Base-by-base conservation (phyloP, 208 protist species). In the Trypanosoma avium region DNA sequence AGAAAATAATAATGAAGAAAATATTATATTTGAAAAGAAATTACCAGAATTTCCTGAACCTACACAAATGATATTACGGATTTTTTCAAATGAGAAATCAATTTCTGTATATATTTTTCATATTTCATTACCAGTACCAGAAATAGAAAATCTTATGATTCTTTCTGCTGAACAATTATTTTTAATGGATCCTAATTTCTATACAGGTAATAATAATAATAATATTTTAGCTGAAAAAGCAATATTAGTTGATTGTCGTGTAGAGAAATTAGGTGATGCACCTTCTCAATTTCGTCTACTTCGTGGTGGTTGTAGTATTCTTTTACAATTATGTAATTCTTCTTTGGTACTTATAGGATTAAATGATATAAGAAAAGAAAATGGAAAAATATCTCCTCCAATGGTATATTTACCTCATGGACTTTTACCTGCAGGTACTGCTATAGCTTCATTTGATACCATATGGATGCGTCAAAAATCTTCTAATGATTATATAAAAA, bases 341-440 rank as follows among this genome's bases (percentile, higher is more conserved):
- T 86, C 82, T 0, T 74, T 94, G 12, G 73, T 77, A 33, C 49
- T 94, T 24, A 79, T 94, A 1, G 79, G 86, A 48, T 61, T 94
- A n/a, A 80, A 73, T 53, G 77, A 82, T 33, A 45, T 26, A 8
- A 13, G 40, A 79, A 77, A 67, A 59, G 67, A 45, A 17, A 32
- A 21, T 19, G 74, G 81, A 26, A 65, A 75, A 29, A 70, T 73
- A 12, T 60, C 62, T 26, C 84, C 82, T 5, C 48, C 67, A 46
- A 87, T 88, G 64, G 47, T 92, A 32, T 78, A 74, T 49, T 69
- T 82, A 22, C 81, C 82, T 3, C 57, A 38, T 22, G 84, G 72
- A 12, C 73, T 93, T 10, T 76, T 89, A n/a, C 87, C 87, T 10
- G 82, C 79, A 30, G 82, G 79, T n/a, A 71, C 81, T 30, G 77